Conservation (phyloP, 306 rosid genomes). For the Ormosia emarginata region DNA sequence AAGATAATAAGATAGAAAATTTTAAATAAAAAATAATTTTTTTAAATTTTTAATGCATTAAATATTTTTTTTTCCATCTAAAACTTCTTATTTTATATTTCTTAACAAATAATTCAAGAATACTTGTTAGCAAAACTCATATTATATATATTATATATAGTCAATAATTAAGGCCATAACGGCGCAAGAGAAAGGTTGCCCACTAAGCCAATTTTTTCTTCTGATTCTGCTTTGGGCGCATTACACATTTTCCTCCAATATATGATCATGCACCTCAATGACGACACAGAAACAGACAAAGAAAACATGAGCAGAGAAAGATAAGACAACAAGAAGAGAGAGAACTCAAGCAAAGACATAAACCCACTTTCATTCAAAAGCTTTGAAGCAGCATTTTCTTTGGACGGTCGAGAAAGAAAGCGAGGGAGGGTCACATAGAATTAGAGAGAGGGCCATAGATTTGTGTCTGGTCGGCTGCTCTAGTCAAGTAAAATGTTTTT, state of each 20-base stretch:
- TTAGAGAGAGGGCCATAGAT: background rate
- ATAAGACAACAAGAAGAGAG: background rate
- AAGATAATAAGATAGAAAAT: too few species aligned
- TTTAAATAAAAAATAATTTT: too few species aligned
- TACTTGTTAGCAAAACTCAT: too few species aligned
- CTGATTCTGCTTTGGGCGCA: background rate
- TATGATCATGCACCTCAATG: background rate
- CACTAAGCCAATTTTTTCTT: background rate
- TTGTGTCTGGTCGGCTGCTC: slow-evolving; percentile 20
- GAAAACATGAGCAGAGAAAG: background rate
- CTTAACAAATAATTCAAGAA: too few species aligned
- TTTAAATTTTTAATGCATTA: too few species aligned
- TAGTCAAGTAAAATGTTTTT: background rate
- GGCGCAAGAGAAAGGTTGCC: background rate
- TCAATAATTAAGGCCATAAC: background rate
- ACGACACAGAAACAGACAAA: background rate
- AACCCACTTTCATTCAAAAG: slow-evolving; percentile 45
- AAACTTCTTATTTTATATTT: too few species aligned
- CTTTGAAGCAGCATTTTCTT: slow-evolving; percentile 44
- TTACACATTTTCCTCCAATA: slow-evolving; percentile 2
- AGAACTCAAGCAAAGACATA: slow-evolving; percentile 32
- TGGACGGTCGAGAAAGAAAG: slow-evolving; percentile 69
- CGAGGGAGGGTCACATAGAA: background rate
- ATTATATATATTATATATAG: too few species aligned
- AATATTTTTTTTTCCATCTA: too few species aligned